These are phyloP conservation scores for Daedaleopsis nitida DNA, from an alignment of 768 basidiomycete species.

Conservation along the genomic window DNA sequence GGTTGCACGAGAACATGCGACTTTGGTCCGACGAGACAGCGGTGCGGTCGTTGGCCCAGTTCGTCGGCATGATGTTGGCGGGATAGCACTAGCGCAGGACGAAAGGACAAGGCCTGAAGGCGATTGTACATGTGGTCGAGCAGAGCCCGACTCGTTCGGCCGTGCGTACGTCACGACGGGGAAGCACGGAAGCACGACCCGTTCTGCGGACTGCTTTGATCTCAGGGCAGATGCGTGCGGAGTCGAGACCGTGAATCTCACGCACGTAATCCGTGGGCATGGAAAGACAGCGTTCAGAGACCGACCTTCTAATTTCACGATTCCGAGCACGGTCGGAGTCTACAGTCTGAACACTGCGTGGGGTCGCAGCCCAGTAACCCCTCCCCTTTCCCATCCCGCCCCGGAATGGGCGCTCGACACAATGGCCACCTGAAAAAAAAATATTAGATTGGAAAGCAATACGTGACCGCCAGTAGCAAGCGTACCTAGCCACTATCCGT, in stretches of 20 bases:
- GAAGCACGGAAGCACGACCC: background rate
- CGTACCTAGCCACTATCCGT: constrained; percentile 24
- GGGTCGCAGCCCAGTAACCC: constrained; percentile 29
- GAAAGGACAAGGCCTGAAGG: background rate
- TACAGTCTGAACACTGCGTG: constrained; percentile 24
- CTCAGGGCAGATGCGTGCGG: background rate
- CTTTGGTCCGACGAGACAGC: no score
- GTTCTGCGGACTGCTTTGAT: background rate
- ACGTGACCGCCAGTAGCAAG: background rate
- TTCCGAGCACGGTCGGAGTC: background rate
- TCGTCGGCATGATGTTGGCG: background rate
- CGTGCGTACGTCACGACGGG: background rate
- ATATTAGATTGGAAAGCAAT: background rate
- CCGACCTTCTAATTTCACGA: background rate
- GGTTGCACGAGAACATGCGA: no score
- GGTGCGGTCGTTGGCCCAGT: background rate
- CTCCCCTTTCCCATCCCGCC: constrained; percentile 33
- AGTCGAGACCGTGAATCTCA: background rate
- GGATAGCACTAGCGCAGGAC: background rate
- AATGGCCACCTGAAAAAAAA: constrained; percentile 28
- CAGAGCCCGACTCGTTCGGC: background rate
- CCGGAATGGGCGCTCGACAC: constrained; percentile 29
- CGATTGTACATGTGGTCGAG: background rate
- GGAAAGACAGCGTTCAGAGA: background rate
- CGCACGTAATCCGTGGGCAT: background rate